Percentiles rank a stretch among this genome's conserved stretches.
phyloP scores from a whole-genome alignment of 2,329 filamentous ascomycete genomes.

The Chaetomiaceae sp. region DNA sequence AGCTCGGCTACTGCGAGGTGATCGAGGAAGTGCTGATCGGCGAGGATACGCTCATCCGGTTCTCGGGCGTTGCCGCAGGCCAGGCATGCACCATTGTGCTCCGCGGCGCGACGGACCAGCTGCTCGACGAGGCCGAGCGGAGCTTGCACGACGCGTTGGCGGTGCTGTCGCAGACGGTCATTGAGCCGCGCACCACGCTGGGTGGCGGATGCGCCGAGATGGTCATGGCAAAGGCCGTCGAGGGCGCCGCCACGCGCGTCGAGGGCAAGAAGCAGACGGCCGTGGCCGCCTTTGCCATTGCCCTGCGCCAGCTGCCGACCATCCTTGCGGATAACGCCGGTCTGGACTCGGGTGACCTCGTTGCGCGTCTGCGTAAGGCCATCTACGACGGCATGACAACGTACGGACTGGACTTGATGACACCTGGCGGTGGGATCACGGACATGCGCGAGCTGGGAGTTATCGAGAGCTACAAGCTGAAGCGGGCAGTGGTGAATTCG shows the following conservation, averaged over 20 bases:
- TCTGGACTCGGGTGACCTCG: constrained; percentile 89
- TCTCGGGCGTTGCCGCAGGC: constrained; percentile 91
- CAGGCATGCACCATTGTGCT: constrained; percentile 95
- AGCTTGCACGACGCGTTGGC: constrained; percentile 94
- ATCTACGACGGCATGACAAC: constrained; percentile 93
- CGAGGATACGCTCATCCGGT: constrained; percentile 95
- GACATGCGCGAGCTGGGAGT: constrained; percentile 96
- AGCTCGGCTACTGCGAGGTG: constrained; percentile 88
- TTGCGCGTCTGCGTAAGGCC: constrained; percentile 84
- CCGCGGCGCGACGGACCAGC: constrained; percentile 91
- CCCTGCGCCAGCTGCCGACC: constrained; percentile 87
- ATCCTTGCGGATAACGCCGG: constrained; percentile 97
- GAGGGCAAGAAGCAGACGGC: constrained; percentile 96
- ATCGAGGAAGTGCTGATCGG: constrained; percentile 99
- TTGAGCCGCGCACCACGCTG: constrained; percentile 87
- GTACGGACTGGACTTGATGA: constrained; percentile 83
- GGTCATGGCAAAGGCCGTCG: constrained; percentile 98
- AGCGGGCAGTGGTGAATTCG: constrained; percentile 94
- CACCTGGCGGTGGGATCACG: constrained; percentile 83
- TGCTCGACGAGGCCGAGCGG: constrained; percentile 93
- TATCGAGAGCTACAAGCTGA: constrained; percentile 97
- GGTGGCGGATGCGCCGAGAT: constrained; percentile 97
- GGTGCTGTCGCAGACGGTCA: constrained; percentile 93
- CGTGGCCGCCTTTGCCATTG: constrained; percentile 82
- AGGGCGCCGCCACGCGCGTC: constrained; percentile 86